A percentile compares a stretch with the other conserved stretches of the same genome.
These are phyloP conservation scores for Parmelia sp. DNA, from an alignment of 495 filamentous ascomycete species.

Conservation along the genomic window DNA sequence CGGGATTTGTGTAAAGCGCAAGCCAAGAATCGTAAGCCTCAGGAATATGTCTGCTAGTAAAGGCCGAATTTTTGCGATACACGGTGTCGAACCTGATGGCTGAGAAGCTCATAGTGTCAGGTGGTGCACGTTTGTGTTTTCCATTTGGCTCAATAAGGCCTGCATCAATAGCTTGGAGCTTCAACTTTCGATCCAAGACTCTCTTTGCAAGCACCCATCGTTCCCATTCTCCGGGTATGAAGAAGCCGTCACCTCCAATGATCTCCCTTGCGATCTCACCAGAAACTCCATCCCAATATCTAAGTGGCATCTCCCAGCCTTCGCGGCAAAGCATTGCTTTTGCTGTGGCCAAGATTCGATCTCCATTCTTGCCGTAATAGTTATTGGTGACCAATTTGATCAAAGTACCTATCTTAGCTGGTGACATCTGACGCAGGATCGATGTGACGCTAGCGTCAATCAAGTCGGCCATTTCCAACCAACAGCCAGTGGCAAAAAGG, in stretches of 20 bases:
- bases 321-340: constrained; percentile 56
- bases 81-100: constrained; percentile 43
- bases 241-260: constrained; percentile 56
- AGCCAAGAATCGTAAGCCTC: constrained; percentile 42
- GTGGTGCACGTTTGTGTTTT: constrained; percentile 31
- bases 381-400: constrained; percentile 52
- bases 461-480: constrained; percentile 55
- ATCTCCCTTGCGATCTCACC: constrained; percentile 52
- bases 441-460: constrained; percentile 49
- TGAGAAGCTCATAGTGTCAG: constrained; percentile 37
- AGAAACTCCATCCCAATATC: constrained; percentile 53
- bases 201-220: constrained; percentile 51
- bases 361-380: constrained; percentile 53
- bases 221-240: constrained; percentile 52
- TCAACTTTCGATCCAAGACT: constrained; percentile 47
- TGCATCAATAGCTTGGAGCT: constrained; percentile 36
- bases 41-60: constrained; percentile 28
- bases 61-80: constrained; percentile 38
- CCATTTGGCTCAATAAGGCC: constrained; percentile 36
- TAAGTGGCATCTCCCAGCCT: constrained; percentile 53
- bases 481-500: constrained; percentile 54
- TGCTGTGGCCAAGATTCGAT: constrained; percentile 48
- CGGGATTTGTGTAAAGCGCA: constrained; percentile 42
- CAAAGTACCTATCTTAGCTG: constrained; percentile 39
- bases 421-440: constrained; percentile 48